Conservation (phyloP, 805 yeast genomes). For the Blastobotrys parvus region DNA sequence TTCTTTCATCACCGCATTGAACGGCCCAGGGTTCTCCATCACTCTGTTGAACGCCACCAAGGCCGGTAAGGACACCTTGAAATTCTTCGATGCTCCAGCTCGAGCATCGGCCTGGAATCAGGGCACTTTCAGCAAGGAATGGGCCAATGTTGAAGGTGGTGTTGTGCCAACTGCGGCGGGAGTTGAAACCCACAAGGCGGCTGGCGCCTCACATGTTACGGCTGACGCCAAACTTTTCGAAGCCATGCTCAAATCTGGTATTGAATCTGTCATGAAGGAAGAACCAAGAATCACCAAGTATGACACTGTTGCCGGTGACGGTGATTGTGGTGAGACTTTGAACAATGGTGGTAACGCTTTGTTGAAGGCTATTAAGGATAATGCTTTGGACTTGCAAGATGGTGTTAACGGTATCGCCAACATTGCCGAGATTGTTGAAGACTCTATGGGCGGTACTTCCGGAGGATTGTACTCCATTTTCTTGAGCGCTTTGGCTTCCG, state of each 20-base stretch:
- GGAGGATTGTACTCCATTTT: constrained; percentile 88
- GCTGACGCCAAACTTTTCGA: constrained; percentile 26
- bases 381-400: constrained; percentile 22
- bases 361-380: constrained; percentile 41
- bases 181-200: constrained; percentile 18
- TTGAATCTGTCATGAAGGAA: constrained; percentile 44
- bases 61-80: constrained; percentile 40
- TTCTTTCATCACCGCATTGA: constrained; percentile 79
- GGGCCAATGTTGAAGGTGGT: constrained; percentile 15
- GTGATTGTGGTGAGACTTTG: constrained; percentile 93
- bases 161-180: constrained; percentile 14
- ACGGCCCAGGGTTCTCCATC: constrained; percentile 86
- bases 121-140: constrained; percentile 30
- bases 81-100: constrained; percentile 60
- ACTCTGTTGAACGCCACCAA: constrained; percentile 66
- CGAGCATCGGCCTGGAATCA: constrained; percentile 76
- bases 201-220: constrained; percentile 25
- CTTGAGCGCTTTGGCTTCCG: constrained; percentile 64
- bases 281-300: constrained; percentile 80
- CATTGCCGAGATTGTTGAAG: constrained; percentile 77
- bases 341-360: constrained; percentile 76
- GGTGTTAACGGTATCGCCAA: constrained; percentile 53
- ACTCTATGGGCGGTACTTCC: constrained; percentile 95
- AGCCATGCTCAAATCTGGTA: constrained; percentile 38
- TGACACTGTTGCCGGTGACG: constrained; percentile 91